Conservation (phyloP, 768 basidiomycete species). For the Artomyces pyxidatus region DNA sequence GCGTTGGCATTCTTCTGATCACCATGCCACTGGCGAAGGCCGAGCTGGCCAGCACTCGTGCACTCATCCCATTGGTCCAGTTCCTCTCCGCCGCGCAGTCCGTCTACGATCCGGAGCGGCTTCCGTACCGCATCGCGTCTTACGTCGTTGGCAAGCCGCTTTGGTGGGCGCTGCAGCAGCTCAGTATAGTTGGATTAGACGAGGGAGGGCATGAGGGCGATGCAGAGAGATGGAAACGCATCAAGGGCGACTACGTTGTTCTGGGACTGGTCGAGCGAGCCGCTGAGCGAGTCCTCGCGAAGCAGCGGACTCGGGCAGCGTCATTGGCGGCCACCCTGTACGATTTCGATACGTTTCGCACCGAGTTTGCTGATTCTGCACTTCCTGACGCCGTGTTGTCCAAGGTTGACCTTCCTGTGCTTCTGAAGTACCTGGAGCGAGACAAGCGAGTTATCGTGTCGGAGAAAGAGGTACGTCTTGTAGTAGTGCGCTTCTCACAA, state of each 20-base stretch:
- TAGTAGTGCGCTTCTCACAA: no score
- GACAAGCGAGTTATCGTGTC: conserved; percentile 59
- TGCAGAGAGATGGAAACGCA: conserved; percentile 39
- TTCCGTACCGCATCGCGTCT: conserved; percentile 61
- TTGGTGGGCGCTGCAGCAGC: conserved; percentile 81
- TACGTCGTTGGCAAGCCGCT: conserved; percentile 71
- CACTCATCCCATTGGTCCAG: conserved; percentile 40
- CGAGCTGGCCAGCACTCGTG: conserved; percentile 44
- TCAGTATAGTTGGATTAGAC: conserved; percentile 59
- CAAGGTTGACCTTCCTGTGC: conserved; percentile 55
- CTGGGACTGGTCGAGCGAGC: conserved; percentile 54
- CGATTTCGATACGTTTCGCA: conserved; percentile 50
- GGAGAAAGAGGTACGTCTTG: conserved; percentile 64
- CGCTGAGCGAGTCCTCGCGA: conserved; percentile 45
- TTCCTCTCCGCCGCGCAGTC: conserved; percentile 53
- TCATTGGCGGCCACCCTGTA: conserved; percentile 57
- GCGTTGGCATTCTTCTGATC: conserved; percentile 1
- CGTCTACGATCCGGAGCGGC: conserved; percentile 59
- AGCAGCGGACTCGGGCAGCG: conserved; percentile 34
- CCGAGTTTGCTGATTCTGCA: conserved; percentile 40
- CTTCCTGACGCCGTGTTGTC: conserved; percentile 41
- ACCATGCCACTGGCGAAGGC: conserved; percentile 53
- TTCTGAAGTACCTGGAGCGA: conserved; percentile 73
- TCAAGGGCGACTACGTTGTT: conserved; percentile 69
- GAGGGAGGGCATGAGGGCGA: conserved; percentile 37